Evolutionary conservation across 371 early-diverging fungal species (phyloP), one percentile per base, ranked within the genome.

Genomic region (Phascolomyces articulosus): DNA sequence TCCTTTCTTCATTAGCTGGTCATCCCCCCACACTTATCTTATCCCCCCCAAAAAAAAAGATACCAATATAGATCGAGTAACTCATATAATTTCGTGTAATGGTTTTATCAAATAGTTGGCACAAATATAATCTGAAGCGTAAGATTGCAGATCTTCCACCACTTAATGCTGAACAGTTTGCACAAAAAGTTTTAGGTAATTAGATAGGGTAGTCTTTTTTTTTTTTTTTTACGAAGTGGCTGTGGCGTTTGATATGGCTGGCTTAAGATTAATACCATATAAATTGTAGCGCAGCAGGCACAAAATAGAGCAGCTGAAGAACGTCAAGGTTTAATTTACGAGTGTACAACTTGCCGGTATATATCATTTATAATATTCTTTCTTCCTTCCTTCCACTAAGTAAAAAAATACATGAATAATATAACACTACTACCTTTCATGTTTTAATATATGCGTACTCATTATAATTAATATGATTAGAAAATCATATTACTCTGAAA

Each of bases 61-160:
- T 41, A 31, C 10, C 3, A 6, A 31, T 31, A 31, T 34, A 13
- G 7, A 40, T 27, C 44, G 18, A 15, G 18, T 48, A 44, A 44
- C 44, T n/a, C 1, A 44, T 21, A n/a, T 55, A 23, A 29, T 31
- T 26, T 26, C 54, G 21, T 40, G 44, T n/a, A 21, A 38, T 40
- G 40, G 15, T 41, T 3, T 41, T 44, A 18, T 44, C 4, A 15
- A 3, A 13, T 60, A 79, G 80, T 59, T 94, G 94, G 93, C 96
- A 95, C 77, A 84, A 93, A 40, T 95, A 95, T 78, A 95, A 95
- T 72, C 80, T 95, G 63, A 93, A 94, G 72, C 85, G 94, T 68
- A 94, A 94, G 69, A 89, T 93, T 38, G 92, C 90, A 38, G 86
- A 86, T n/a, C 74, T 94, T 4, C 86, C 90, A 8, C 89, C 94